Evolutionary conservation across 2,329 filamentous ascomycete species (phyloP).

Genomic region (Aciculosporium take): DNA sequence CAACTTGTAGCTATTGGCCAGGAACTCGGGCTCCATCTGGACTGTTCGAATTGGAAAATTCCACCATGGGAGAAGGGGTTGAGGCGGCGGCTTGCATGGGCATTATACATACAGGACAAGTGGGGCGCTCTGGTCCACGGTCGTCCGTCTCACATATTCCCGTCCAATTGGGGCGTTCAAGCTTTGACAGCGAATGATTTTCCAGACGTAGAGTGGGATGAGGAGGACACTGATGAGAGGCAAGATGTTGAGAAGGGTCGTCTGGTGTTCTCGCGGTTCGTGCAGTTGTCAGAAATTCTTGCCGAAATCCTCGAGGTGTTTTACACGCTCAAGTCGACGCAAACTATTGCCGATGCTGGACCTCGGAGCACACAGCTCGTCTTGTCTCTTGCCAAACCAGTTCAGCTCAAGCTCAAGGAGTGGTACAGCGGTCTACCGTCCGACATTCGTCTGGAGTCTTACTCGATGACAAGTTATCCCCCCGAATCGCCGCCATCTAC

Average conservation of each 20-base stretch:
- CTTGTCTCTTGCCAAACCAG: constrained; percentile 62
- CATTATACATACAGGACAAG: constrained; percentile 84
- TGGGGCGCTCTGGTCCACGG: constrained; percentile 80
- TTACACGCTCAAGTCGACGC: constrained; percentile 65
- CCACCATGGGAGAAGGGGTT: constrained; percentile 76
- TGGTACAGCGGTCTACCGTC: constrained; percentile 62
- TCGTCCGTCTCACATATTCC: constrained; percentile 61
- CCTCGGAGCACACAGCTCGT: constrained; percentile 58
- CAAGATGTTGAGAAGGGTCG: constrained; percentile 53
- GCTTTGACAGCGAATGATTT: constrained; percentile 54
- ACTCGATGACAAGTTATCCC: constrained; percentile 15
- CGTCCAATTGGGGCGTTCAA: constrained; percentile 63
- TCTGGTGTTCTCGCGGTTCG: constrained; percentile 60
- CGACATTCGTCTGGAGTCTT: constrained; percentile 51
- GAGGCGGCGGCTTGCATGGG: constrained; percentile 78
- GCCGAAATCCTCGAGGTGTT: constrained; percentile 72
- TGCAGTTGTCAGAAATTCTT: constrained; percentile 59
- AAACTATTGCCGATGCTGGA: constrained; percentile 51
- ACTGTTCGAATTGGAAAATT: constrained; percentile 78
- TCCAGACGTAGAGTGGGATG: constrained; percentile 54
- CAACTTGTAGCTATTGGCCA: constrained; percentile 78
- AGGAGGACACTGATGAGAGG: constrained; percentile 45
- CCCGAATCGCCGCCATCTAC: constrained; percentile 15
- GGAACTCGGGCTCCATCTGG: constrained; percentile 77
- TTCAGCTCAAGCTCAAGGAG: constrained; percentile 69